Evolutionary conservation across 2,329 filamentous ascomycete genomes (phyloP), one percentile per base, ranked within the genome.

Genomic region (Colletotrichum viniferum): DNA sequence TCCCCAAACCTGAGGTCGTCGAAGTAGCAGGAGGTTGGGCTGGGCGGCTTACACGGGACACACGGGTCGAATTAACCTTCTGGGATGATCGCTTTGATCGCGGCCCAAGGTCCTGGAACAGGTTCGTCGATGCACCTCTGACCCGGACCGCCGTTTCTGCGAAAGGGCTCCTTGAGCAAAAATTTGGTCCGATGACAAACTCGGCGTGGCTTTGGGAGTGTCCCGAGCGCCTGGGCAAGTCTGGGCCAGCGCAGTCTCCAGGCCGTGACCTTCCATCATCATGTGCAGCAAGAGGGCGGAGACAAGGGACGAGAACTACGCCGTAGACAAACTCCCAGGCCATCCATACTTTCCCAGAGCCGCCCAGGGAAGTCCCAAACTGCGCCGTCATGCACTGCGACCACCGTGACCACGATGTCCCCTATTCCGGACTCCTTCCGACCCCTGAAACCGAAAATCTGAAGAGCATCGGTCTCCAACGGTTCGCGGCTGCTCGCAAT

Each of bases 11-110:
- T 18, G 66, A 10, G 36, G 21, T 26, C 63, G 16, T 55, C 64
- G 6, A 13, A 34, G 21, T 48, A 48, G 43, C 43, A 68, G 26
- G 56, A 30, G 36, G 32, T 43, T 43, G 58, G 63, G 26, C 56
- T 43, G 71, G 64, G 48, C 63, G 43, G 73, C 55, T 73, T 34
- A 38, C 56, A 64, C 63, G 63, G 69, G 32, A 36, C 43, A 64
- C 73, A 32, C 61, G 43, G 63, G 58, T 68, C 55, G 73, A 64
- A 48, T 73, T 64, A 75, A 69, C 69, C 69, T 74, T 71, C 68
- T 36, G 34, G 64, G 58, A 63, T 73, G 73, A 28, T 69, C 56
- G 62, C 60, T 68, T 72, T 58, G 69, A 30, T 73, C 69, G 58
- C 34, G 69, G 73, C 28, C 73, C 56, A 69, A 60, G 36, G 48